Percentiles rank a stretch among this genome's conserved stretches.
Conservation (phyloP, 2,329 filamentous ascomycete species). For the Exophiala sideris region DNA sequence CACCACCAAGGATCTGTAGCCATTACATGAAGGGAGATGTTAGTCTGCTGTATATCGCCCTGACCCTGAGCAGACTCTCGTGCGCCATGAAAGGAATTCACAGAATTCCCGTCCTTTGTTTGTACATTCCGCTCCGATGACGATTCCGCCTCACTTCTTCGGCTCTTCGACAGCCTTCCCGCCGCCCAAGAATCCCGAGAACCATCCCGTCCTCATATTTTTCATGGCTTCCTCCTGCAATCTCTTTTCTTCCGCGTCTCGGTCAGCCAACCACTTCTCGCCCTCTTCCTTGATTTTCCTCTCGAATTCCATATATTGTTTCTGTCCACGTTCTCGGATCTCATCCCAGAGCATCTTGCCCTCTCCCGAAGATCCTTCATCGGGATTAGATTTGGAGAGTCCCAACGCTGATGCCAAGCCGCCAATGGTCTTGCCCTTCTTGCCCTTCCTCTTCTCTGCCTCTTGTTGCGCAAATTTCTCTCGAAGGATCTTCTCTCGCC, state of each 20-base stretch:
- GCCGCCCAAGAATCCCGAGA: slow-evolving; percentile 56
- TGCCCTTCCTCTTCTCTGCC: slow-evolving; percentile 64
- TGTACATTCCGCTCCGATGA: slow-evolving; percentile 5
- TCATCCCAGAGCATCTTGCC: slow-evolving; percentile 98
- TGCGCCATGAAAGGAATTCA: neutral
- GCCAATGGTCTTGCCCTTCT: slow-evolving; percentile 59
- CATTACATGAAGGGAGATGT: slow-evolving; percentile 15
- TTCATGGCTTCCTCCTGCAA: slow-evolving; percentile 86
- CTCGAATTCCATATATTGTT: slow-evolving; percentile 84
- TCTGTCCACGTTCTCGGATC: slow-evolving; percentile 84
- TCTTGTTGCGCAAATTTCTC: slow-evolving; percentile 69
- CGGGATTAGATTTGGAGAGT: slow-evolving; percentile 65
- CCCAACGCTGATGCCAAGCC: slow-evolving; percentile 71
- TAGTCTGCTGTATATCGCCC: neutral
- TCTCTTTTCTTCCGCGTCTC: slow-evolving; percentile 83
- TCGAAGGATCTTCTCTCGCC: slow-evolving; percentile 79
- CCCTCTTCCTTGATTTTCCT: slow-evolving; percentile 90
- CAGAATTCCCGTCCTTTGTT: slow-evolving; percentile 1
- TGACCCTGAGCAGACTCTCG: neutral
- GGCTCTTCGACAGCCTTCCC: slow-evolving; percentile 32
- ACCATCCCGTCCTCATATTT: slow-evolving; percentile 72
- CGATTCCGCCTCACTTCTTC: slow-evolving; percentile 15
- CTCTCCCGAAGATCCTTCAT: slow-evolving; percentile 62
- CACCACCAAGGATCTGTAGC: neutral
- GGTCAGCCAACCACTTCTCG: slow-evolving; percentile 93